Evolutionary conservation across 2,329 filamentous ascomycete species (phyloP).

Genomic region (Triangularia setosa): DNA sequence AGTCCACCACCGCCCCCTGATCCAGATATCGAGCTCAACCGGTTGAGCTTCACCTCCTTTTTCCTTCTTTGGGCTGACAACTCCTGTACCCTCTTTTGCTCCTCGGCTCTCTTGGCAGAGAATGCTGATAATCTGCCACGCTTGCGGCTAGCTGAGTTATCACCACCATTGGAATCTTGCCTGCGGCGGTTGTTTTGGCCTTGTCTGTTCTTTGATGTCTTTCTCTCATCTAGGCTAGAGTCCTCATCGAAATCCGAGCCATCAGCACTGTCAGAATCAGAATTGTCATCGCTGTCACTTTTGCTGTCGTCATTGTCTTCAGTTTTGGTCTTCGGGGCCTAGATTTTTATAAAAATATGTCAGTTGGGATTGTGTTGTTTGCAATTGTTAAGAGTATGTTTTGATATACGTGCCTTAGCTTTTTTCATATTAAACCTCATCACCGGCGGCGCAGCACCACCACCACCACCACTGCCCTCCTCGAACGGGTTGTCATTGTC

Average conservation of each 20-base stretch:
- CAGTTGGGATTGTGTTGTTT: background rate
- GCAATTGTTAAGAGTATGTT: too few relatives aligned
- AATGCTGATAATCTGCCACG: constrained; percentile 22
- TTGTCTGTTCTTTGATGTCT: constrained; percentile 17
- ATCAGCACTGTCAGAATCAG: constrained; percentile 3
- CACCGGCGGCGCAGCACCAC: constrained; percentile 18
- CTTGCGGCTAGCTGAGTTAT: constrained; percentile 10
- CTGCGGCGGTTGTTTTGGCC: constrained; percentile 18
- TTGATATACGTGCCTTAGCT: constrained; percentile 24
- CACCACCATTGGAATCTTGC: constrained; percentile 2
- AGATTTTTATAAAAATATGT: background rate
- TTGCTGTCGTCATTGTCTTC: constrained; percentile 10
- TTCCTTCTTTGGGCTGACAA: constrained; percentile 58
- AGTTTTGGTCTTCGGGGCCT: constrained; percentile 7
- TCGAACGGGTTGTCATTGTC: constrained; percentile 32
- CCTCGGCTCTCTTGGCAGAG: constrained; percentile 42
- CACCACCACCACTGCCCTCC: constrained; percentile 12
- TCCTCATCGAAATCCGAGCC: constrained; percentile 5
- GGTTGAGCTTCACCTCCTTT: constrained; percentile 64
- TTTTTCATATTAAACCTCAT: constrained; percentile 34
- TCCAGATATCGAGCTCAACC: constrained; percentile 57
- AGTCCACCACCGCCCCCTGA: constrained; percentile 22
- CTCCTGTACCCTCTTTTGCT: constrained; percentile 45
- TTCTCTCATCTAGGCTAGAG: constrained; percentile 37
- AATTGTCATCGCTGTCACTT: constrained; percentile 7